Evolutionary conservation across 768 basidiomycete species (phyloP).

Genomic region (Agrocybe pediades): DNA sequence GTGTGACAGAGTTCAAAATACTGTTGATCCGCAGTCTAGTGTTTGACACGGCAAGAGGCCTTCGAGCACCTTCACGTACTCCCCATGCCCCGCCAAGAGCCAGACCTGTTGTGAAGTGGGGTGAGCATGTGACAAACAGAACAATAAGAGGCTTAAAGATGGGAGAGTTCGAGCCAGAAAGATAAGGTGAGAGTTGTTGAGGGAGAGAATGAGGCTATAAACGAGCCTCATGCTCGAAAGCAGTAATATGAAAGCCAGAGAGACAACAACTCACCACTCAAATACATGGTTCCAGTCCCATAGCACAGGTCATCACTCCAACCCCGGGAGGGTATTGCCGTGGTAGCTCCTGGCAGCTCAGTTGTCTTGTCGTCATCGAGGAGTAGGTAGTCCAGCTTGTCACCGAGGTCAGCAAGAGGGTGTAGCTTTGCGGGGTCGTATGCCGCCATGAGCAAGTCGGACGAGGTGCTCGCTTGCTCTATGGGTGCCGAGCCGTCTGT

Average conservation of each 20-base stretch:
- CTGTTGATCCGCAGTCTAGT: slow-evolving; percentile 93
- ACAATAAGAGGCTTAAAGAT: slow-evolving; percentile 80
- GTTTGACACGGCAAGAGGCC: slow-evolving; percentile 87
- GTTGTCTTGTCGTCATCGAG: slow-evolving; percentile 96
- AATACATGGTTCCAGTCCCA: slow-evolving; percentile 98
- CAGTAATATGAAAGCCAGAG: slow-evolving; percentile 67
- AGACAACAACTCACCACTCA: slow-evolving; percentile 80
- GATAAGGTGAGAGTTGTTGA: slow-evolving; percentile 70
- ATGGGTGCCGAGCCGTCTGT: slow-evolving; percentile 40
- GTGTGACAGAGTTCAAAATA: slow-evolving; percentile 92
- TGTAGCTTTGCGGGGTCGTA: slow-evolving; percentile 94
- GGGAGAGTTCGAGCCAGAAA: slow-evolving; percentile 51
- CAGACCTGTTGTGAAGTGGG: slow-evolving; percentile 72
- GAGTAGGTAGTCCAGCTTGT: slow-evolving; percentile 92
- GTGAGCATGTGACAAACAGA: slow-evolving; percentile 79
- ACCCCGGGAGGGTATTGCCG: slow-evolving; percentile 92
- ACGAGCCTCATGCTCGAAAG: slow-evolving; percentile 50
- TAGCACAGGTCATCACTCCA: slow-evolving; percentile 99
- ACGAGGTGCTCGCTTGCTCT: slow-evolving; percentile 73
- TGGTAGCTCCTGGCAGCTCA: slow-evolving; percentile 85
- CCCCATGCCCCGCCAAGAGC: slow-evolving; percentile 96
- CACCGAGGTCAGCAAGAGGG: slow-evolving; percentile 89
- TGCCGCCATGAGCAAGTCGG: slow-evolving; percentile 82
- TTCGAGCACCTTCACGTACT: slow-evolving; percentile 87
- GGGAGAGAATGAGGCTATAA: slow-evolving; percentile 52